Conservation (phyloP, 176 grass and related monocot species). For the Raddia distichophylla region DNA sequence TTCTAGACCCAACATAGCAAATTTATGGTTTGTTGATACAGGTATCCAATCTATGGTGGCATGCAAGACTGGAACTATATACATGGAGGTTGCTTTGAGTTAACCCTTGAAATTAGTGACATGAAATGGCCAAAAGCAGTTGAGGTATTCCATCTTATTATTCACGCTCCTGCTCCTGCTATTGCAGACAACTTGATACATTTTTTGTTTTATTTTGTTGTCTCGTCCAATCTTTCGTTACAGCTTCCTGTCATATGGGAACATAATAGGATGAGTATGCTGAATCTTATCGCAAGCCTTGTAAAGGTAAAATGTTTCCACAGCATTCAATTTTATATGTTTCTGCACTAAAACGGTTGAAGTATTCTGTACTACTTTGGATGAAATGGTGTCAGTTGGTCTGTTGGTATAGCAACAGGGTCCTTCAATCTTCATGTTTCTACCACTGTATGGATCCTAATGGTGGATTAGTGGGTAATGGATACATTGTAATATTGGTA, state of each 20-base stretch:
- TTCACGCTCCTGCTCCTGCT: conserved; percentile 14
- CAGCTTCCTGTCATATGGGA: conserved; percentile 87
- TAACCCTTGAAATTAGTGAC: conserved; percentile 96
- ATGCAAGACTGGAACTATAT: conserved; percentile 99
- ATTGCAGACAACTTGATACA: conserved; percentile 6
- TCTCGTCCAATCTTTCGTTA: conserved; percentile 30
- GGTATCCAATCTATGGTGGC: conserved; percentile 99
- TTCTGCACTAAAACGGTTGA: conserved; percentile 12
- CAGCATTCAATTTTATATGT: not conserved
- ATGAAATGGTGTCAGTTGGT: conserved; percentile 8
- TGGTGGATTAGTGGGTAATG: not conserved
- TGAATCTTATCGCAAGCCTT: conserved; percentile 85
- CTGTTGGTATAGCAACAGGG: not conserved
- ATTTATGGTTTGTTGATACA: conserved; percentile 45
- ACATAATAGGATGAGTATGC: conserved; percentile 94
- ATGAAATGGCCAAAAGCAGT: conserved; percentile 89
- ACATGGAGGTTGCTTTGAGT: conserved; percentile 92
- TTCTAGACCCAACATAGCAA: conserved; percentile 22
- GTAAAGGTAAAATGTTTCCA: conserved; percentile 67
- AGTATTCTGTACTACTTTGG: conserved; percentile 3
- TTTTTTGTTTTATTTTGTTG: conserved; percentile 34
- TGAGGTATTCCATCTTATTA: conserved; percentile 59
- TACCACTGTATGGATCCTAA: not conserved
- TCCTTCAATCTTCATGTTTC: conserved; percentile 11
- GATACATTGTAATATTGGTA: not conserved